Conservation (phyloP, 768 basidiomycete genomes). For the Agrocybe praecox region DNA sequence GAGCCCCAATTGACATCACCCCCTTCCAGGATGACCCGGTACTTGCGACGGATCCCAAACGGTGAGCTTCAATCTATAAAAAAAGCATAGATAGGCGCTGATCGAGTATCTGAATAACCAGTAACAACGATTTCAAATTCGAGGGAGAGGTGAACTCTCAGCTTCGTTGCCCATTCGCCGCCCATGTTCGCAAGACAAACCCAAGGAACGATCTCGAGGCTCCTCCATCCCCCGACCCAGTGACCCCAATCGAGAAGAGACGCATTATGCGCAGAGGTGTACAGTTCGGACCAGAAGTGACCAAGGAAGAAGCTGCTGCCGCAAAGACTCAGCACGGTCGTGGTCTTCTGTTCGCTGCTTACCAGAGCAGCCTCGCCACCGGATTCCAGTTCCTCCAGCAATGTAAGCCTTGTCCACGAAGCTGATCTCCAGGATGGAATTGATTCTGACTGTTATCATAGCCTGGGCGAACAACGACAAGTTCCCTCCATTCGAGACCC, state of each 20-base stretch:
- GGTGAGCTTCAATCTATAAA: constrained; percentile 19
- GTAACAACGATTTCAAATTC: constrained; percentile 48
- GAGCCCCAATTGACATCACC: constrained; percentile 47
- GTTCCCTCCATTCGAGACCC: constrained; percentile 34
- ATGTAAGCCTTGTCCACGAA: constrained; percentile 23
- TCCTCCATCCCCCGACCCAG: constrained; percentile 5
- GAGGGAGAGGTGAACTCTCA: constrained; percentile 32
- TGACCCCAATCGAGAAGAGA: constrained; percentile 24
- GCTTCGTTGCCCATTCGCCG: constrained; percentile 48
- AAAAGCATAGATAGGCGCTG: too few species aligned
- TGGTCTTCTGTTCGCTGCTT: constrained; percentile 46
- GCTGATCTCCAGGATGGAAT: too few species aligned
- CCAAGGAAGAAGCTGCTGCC: constrained; percentile 32
- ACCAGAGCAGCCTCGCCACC: constrained; percentile 40
- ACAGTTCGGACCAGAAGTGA: constrained; percentile 55
- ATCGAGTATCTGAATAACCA: constrained; percentile 5
- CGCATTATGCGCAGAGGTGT: constrained; percentile 52
- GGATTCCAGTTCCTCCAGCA: constrained; percentile 46
- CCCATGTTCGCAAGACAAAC: constrained; percentile 48
- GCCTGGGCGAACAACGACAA: constrained; percentile 39
- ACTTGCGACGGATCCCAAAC: constrained; percentile 35
- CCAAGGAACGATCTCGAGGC: constrained; percentile 49
- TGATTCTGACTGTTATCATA: constrained; percentile 10
- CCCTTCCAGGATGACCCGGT: constrained; percentile 44
- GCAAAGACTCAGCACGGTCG: constrained; percentile 47